Base-by-base conservation (phyloP, 2,329 filamentous ascomycete species). In the Chaetomium olivaceum region DNA sequence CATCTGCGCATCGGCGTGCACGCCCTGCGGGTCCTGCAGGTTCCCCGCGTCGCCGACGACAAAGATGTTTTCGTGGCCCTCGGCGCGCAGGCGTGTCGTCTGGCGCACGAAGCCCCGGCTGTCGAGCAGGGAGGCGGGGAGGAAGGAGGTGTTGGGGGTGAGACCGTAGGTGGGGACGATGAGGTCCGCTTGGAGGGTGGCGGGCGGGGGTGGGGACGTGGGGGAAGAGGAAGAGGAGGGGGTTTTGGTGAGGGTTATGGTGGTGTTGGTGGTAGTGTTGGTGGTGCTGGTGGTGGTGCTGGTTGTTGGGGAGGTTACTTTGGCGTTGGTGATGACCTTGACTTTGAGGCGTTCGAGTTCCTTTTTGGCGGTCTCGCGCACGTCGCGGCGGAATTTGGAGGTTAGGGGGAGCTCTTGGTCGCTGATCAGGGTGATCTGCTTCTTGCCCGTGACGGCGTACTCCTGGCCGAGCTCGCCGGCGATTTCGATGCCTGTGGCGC, bases 391-490 rank as follows among this genome's bases (percentile, higher is more conserved):
- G 43, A 74, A 65, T 2, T 73, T 69, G 2, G 74, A 56, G 23
- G 72, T 62, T 27, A 83, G 74, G 1, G 83, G 81, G 7, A 82
- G 74, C 0, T 73, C 68, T 6, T 76, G 74, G 19, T 73, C 72
- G 61, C 79, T 76, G 56, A 84, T 70, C 50, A 84, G 76, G 59
- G 80, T 78, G 61, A 84, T 76, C 39, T 82, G 74, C 75, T 86
- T 86, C 23, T 71, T 73, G 33, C 79, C 77, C 21, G 74, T 71
- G 56, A 76, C 74, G 3, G 77, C 78, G 70, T 82, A 85, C 69
- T 79, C 78, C 21, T 77, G 77, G 9, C 78, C 83, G 29, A 86
- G 78, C 74, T 86, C 84, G 48, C 80, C 84, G 4, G 79, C 80
- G 9, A 81, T 75, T 73, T 86, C 84, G 36, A 81, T 73, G 25